Conservation (phyloP, 768 basidiomycete genomes). For the Serendipita sp. region DNA sequence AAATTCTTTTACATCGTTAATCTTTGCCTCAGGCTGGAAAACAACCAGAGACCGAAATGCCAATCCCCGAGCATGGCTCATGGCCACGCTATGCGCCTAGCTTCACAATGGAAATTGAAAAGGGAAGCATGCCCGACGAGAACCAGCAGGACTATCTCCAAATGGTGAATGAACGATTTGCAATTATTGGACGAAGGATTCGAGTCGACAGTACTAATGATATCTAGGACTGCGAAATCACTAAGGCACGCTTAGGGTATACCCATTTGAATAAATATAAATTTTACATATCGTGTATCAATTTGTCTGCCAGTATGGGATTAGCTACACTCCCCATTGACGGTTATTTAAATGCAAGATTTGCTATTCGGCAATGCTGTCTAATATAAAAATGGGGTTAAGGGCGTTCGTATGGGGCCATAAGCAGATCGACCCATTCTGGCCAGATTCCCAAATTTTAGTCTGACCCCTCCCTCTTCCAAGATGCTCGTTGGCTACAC, state of each 20-base stretch:
- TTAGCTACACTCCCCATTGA: too few relatives aligned
- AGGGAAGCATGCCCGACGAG: slow-evolving; percentile 57
- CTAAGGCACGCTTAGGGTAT: too few relatives aligned
- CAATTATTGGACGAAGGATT: not conserved
- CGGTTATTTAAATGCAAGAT: too few relatives aligned
- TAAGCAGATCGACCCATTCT: not conserved
- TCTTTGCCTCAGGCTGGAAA: slow-evolving; percentile 30
- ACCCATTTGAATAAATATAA: too few relatives aligned
- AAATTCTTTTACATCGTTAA: not conserved
- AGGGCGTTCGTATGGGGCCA: too few relatives aligned
- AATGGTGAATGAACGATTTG: slow-evolving; percentile 11
- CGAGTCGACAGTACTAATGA: not conserved
- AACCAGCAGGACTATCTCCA: slow-evolving; percentile 42
- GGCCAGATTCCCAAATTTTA: not conserved
- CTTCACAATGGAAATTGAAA: slow-evolving; percentile 61
- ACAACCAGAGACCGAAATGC: slow-evolving; percentile 39
- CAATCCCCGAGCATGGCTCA: slow-evolving; percentile 60
- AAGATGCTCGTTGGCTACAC: not conserved
- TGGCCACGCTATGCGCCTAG: slow-evolving; percentile 67
- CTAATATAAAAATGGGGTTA: too few relatives aligned
- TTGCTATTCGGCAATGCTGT: too few relatives aligned
- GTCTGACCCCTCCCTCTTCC: not conserved
- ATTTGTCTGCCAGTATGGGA: too few relatives aligned
- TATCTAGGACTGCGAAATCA: too few relatives aligned
- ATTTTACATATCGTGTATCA: too few relatives aligned